Base-by-base conservation (phyloP, 208 protist species). In the Leishmania gerbilli region DNA sequence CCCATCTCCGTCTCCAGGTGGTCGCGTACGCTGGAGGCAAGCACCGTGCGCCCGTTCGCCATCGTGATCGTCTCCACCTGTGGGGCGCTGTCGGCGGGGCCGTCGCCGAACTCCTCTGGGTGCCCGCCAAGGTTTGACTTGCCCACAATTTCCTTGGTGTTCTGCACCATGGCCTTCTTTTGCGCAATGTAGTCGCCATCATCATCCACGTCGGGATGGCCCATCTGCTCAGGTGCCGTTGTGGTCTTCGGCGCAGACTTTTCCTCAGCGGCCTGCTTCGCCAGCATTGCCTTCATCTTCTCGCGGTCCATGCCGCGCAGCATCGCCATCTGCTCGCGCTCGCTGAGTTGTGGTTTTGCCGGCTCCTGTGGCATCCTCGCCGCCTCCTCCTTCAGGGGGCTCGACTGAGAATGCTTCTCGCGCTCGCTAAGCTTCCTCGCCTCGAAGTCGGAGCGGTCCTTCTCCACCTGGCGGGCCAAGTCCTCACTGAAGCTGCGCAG, bases 291-390 rank as follows among this genome's bases (percentile, higher is more conserved):
- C 86, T 91, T 90, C 90, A 97, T 94, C 81, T 88, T 91, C 67
- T 94, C 87, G 53, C 93, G 86, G 80, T 95, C 90, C 95, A 97
- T 97, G 72, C 92, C 93, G 68, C 95, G 95, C 81, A 97, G 85
- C 92, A 93, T 90, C n/a, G 90, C 91, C 91, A 96, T 93, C 90
- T 96, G 95, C 82, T 97, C 95, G 51, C 90, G 87, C 81, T 95
- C 90, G 74, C 88, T 93, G 75, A 93, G 87, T 85, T 92, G 89
- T 24, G 84, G 89, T 62, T 83, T 84, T 55, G 82, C 80, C 76
- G 82, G 83, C 68, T 87, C 81, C 42, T 58, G 40, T 40, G 55
- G 74, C 24, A 51, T 45, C 65, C 78, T 77, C 53, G 47, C 72
- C 76, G 58, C 72, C 49, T 27, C 56, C n/a, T 75, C 40, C 40